Evolutionary conservation across 164 flowering plant species (phyloP), one percentile per base, ranked within the genome.

Genomic region (Macadamia integrifolia): DNA sequence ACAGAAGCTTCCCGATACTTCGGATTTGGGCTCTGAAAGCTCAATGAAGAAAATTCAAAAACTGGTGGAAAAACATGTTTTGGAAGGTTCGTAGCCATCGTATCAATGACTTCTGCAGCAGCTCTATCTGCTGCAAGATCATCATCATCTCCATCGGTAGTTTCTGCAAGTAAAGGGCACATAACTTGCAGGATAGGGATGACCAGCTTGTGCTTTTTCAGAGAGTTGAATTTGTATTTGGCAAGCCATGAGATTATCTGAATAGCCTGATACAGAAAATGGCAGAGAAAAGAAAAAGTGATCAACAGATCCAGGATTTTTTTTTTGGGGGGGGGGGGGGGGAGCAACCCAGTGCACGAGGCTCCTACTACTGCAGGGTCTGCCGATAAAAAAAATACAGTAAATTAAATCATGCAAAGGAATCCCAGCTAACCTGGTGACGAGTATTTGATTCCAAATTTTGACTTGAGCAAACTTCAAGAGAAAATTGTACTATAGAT

Each of bases 171-270:
- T 76, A 93, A 79, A 46, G 96, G 92, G 78, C 98, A 93, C 85
- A 91, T 88, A 57, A 92, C 86, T 83, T 94, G 97, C 76, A 94
- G 80, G 61, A 94, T 86, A 1, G 98, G 97, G 56, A 80, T 71
- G 15, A 88, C 85, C 78, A 93, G 76, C 79, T 91, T 89, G 77
- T 93, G 83, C 76, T 91, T 94, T 77, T 91, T 90, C n/a, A 94
- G 82, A 65, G 97, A 85, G 74, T 58, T 88, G 60, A 87, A 68
- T 74, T 92, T 94, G 75, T 88, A 94, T 71, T 88, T 88, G 44
- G 97, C 96, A 70, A 94, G 92, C 97, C 97, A 94, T 46, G 98
- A 94, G 70, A 94, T 84, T 67, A 94, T 86, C 75, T 94, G 98
- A 78, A 92, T 84, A 66, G 97, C 98, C 98, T 93, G 91, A 71